Conservation (phyloP, 139 green algal species). For the Pleodorina starrii region DNA sequence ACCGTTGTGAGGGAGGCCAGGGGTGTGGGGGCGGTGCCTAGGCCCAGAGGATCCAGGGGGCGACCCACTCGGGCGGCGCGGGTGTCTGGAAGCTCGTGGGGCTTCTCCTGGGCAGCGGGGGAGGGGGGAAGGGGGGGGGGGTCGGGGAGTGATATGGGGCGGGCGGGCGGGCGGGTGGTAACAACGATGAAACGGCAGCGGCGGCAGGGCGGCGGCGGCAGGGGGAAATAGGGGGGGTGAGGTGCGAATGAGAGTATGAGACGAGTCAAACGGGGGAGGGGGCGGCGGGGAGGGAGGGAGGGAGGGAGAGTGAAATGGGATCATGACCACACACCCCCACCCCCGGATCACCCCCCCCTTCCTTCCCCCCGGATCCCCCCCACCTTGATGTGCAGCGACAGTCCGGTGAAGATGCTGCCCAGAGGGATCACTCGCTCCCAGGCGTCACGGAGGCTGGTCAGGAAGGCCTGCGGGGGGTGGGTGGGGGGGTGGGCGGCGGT, state of each 20-base stretch:
- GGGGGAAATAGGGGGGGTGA: too few species aligned
- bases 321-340: not conserved
- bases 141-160: not conserved
- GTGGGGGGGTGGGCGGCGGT: too few species aligned
- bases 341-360: not conserved
- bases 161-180: too few species aligned
- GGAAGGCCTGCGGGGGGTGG: conserved; percentile 40
- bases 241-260: too few species aligned
- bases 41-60: conserved; percentile 39
- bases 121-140: too few species aligned
- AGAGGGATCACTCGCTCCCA: conserved; percentile 65
- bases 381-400: conserved; percentile 43
- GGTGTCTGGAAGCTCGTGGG: conserved; percentile 22
- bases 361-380: not conserved
- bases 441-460: conserved; percentile 53
- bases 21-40: not conserved
- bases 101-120: conserved; percentile 16
- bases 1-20: not conserved
- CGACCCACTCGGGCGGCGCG: conserved; percentile 35
- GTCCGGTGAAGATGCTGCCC: conserved; percentile 60
- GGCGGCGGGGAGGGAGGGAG: not conserved
- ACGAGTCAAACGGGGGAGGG: too few species aligned
- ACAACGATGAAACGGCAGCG: too few species aligned
- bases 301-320: not conserved
- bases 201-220: too few species aligned